Conservation (phyloP, 306 rosid species). For the Pterocarpus santalinus region DNA sequence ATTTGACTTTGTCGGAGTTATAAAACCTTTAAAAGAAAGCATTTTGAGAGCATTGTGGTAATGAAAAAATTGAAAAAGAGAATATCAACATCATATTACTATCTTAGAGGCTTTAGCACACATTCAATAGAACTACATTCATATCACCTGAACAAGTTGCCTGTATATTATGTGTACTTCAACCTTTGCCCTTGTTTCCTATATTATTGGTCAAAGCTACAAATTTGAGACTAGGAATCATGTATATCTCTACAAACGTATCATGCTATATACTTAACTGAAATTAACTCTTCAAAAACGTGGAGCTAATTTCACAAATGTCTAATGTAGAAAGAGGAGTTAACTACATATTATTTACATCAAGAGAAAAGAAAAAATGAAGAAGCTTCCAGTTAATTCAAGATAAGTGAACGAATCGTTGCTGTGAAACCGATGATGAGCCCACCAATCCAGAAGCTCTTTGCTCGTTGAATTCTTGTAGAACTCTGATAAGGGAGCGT, state of each 20-base stretch:
- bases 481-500: slow-evolving; percentile 59
- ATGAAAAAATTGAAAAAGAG: neutral
- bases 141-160: neutral
- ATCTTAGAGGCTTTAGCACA: too few relatives aligned
- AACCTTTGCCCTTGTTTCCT: neutral
- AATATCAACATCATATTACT: neutral
- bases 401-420: slow-evolving; percentile 8
- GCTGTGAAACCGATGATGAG: slow-evolving; percentile 45
- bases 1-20: neutral
- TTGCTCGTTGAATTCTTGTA: slow-evolving; percentile 57
- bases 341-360: slow-evolving; percentile 30
- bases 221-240: neutral
- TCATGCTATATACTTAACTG: neutral
- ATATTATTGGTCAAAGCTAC: neutral
- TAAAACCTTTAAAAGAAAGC: neutral
- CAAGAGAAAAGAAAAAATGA: neutral
- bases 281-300: slow-evolving; percentile 43
- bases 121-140: neutral
- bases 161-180: neutral
- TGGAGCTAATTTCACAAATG: slow-evolving; percentile 46
- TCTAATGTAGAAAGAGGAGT: neutral
- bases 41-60: too few relatives aligned
- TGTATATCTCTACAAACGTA: neutral
- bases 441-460: slow-evolving; percentile 30
- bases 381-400: slow-evolving; percentile 21